A percentile compares a stretch with the other conserved stretches of the same genome.
Conservation (phyloP, 73 alveolate species). For the Symbiodinium natans region DNA sequence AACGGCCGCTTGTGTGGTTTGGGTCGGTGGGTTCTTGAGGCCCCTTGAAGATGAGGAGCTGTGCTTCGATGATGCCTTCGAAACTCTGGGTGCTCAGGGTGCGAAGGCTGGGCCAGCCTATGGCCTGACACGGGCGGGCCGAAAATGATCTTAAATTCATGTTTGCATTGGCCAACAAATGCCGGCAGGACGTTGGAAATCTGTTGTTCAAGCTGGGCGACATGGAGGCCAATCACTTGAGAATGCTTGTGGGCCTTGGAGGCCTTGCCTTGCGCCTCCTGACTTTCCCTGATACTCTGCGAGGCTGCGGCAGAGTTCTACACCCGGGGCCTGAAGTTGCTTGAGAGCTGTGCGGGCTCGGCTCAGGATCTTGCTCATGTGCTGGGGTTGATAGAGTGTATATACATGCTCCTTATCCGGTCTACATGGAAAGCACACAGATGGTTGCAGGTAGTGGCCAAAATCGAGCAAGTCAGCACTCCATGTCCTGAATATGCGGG, state of each 20-base stretch:
- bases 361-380: too few species aligned
- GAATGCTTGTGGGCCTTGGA: neutral
- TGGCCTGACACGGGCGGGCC: too few species aligned
- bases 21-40: neutral
- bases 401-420: too few species aligned
- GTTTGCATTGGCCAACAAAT: too few species aligned
- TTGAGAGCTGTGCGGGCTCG: conserved; percentile 17
- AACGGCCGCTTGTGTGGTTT: neutral
- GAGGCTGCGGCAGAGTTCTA: conserved; percentile 68
- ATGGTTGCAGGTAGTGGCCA: too few species aligned
- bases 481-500: too few species aligned
- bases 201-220: conserved; percentile 68
- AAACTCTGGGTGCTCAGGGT: neutral
- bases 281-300: neutral
- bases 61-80: neutral
- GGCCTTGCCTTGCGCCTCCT: neutral
- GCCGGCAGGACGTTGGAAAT: conserved; percentile 32
- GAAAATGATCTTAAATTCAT: too few species aligned
- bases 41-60: conserved; percentile 1
- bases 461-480: too few species aligned
- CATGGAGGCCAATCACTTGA: neutral
- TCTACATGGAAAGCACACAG: too few species aligned
- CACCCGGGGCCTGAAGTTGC: conserved; percentile 3
- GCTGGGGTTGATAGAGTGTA: too few species aligned
- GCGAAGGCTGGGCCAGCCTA: neutral